These are phyloP conservation scores for Collybia sordida DNA, from an alignment of 768 basidiomycete genomes.

Conservation along the genomic window DNA sequence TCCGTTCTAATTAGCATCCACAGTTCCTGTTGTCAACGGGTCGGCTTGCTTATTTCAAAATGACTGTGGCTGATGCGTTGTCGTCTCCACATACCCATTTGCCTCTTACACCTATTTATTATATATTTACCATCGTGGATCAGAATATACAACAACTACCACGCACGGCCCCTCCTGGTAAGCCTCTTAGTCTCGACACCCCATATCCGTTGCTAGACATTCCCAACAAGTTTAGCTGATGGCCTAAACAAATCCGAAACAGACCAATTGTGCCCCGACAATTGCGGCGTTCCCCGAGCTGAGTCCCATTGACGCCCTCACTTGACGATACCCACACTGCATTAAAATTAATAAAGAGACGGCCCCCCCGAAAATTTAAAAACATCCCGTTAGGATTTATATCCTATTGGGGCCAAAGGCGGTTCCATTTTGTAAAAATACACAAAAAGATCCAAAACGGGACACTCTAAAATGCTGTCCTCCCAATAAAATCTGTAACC, in stretches of 20 bases:
- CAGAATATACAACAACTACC: background rate
- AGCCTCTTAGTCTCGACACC: constrained; percentile 4
- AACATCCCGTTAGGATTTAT: too few species aligned
- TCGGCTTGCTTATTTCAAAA: background rate
- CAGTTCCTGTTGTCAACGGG: constrained; percentile 1
- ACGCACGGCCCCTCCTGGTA: constrained; percentile 12
- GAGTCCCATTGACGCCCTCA: constrained; percentile 7
- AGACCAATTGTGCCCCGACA: constrained; percentile 5
- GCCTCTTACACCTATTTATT: background rate
- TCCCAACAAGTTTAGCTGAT: too few species aligned
- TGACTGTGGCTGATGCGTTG: too few species aligned
- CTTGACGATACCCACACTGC: too few species aligned
- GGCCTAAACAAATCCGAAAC: constrained; percentile 11
- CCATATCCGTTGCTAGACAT: background rate
- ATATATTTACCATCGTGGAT: constrained; percentile 1
- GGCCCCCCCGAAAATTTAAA: too few species aligned
- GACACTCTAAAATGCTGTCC: too few species aligned
- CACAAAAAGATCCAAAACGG: too few species aligned
- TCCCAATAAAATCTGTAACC: too few species aligned
- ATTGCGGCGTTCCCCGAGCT: constrained; percentile 10
- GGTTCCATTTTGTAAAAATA: too few species aligned
- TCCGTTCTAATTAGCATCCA: background rate
- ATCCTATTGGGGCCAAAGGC: too few species aligned
- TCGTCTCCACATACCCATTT: too few species aligned
- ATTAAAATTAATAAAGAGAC: too few species aligned